Conservation (phyloP, 768 basidiomycete species). For the Sutorius australiensis region DNA sequence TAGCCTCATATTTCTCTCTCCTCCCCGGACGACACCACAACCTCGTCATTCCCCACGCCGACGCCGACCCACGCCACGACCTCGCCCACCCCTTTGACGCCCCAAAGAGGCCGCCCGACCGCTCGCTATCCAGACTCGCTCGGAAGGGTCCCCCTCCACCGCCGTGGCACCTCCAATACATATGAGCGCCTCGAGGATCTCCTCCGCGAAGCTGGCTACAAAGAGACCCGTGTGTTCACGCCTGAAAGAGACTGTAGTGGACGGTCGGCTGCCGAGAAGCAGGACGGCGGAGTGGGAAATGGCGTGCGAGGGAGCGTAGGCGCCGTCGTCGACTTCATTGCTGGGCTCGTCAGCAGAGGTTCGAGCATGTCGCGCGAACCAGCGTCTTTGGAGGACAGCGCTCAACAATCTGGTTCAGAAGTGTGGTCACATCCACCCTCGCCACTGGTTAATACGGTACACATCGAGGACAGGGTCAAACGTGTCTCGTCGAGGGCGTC, state of each 20-base stretch:
- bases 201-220: constrained; percentile 84
- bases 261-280: constrained; percentile 23
- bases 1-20: constrained; percentile 12
- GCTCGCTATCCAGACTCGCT: constrained; percentile 56
- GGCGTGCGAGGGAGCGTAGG: constrained; percentile 43
- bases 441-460: constrained; percentile 16
- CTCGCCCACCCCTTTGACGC: constrained; percentile 37
- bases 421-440: constrained; percentile 26
- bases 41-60: constrained; percentile 9
- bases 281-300: constrained; percentile 29
- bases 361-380: constrained; percentile 20
- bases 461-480: constrained; percentile 8
- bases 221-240: constrained; percentile 86
- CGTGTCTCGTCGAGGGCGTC: constrained; percentile 16
- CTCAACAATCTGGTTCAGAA: constrained; percentile 2
- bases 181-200: constrained; percentile 86
- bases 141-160: constrained; percentile 69
- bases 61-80: constrained; percentile 1
- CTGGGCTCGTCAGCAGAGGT: constrained; percentile 48
- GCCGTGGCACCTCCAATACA: constrained; percentile 72
- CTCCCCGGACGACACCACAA: constrained; percentile 3
- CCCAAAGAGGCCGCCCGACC: constrained; percentile 38
- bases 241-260: constrained; percentile 66
- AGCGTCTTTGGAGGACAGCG: constrained; percentile 6
- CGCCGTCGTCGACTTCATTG: constrained; percentile 62